Evolutionary conservation across 2,329 filamentous ascomycete species (phyloP), one percentile per base, ranked within the genome.

Genomic region (Hypoxylon sp.): DNA sequence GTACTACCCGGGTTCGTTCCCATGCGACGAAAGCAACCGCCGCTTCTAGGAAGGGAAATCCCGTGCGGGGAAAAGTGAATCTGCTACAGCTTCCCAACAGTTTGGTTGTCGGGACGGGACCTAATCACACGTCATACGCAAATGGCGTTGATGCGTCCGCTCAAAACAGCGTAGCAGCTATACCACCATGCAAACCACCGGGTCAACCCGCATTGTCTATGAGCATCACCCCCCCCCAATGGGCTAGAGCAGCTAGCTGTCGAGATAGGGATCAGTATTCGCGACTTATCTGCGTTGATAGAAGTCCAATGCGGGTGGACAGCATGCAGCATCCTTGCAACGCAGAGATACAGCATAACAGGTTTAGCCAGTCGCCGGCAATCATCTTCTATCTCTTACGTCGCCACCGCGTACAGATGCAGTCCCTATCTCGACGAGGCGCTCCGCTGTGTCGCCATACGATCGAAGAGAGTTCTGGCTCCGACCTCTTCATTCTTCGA

Each of bases 211-310:
- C n/a, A n/a, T n/a, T n/a, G n/a, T n/a, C n/a, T n/a, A n/a, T n/a
- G n/a, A n/a, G n/a, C n/a, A n/a, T n/a, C n/a, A n/a, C n/a, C n/a
- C n/a, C n/a, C n/a, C n/a, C n/a, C n/a, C 5, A 25, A 9, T 9
- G 53, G 49, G n/a, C 23, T 59, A 4, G 56, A 59, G 20, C 19
- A 27, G 20, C 27, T 59, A 12, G 41, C 44, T 9, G 49, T 26
- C 8, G 45, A 53, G 27, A 31, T 36, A 5, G 56, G 56, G 11
- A 32, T 59, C 29, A 36, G 57, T 16, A 45, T 59, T 19, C 49
- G 57, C 16, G 56, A 59, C 21, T 23, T 57, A 12, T 55, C 54
- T 16, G 52, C 50, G 16, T 30, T 59, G 16, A 59, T 49, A 3
- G 38, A 38, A 25, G 47, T 59, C 3, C 46, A 55, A 26, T 45